Evolutionary conservation across 78 protist genomes (phyloP), one percentile per base, ranked within the genome.

Genomic region (Dictyostelium intermedium): DNA sequence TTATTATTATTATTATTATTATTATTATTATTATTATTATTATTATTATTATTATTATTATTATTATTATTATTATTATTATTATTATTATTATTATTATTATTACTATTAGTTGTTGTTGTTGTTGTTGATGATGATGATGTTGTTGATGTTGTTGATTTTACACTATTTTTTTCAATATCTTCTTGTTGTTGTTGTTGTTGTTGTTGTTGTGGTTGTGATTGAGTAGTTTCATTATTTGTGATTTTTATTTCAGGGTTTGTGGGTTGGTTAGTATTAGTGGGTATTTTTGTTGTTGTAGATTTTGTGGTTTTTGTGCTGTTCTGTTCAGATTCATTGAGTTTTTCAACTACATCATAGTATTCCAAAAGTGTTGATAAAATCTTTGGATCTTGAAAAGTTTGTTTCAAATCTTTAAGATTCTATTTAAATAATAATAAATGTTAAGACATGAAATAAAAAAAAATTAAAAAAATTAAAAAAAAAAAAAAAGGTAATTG

Each of bases 361-460:
- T 85, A 85, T 76, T 85, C 74, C 23, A 85, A 23, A 34, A 85
- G 60, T 23, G 69, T 37, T 1, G 34, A 18, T 16, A 85, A 34
- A 23, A 85, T 72, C 4, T 50, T 85, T 20, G 82, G 76, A 25
- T 85, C 92, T 76, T 74, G 32, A 30, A 85, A 76, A 73, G 92
- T 78, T 66, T 84, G 74, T 45, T 78, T 8, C 50, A 84, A 84
- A 18, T 84, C 53, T 32, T 83, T 83, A 5, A 35, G 27, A 63
- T 83, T 37, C 84, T 79, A 39, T 32, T 37, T 23, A 72, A n/a
- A 20, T 27, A 66, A 27, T 70, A 70, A 13, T 70, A 70, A 14
- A 32, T 70, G 10, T 3, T 60, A 20, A 20, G 23, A 23, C 1
- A 18, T 60, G 13, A 8, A 53, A 53, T 9, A 53, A 53, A 53